phyloP scores from a whole-genome alignment of 805 yeast species.

The Wickerhamiella bombiphila region DNA sequence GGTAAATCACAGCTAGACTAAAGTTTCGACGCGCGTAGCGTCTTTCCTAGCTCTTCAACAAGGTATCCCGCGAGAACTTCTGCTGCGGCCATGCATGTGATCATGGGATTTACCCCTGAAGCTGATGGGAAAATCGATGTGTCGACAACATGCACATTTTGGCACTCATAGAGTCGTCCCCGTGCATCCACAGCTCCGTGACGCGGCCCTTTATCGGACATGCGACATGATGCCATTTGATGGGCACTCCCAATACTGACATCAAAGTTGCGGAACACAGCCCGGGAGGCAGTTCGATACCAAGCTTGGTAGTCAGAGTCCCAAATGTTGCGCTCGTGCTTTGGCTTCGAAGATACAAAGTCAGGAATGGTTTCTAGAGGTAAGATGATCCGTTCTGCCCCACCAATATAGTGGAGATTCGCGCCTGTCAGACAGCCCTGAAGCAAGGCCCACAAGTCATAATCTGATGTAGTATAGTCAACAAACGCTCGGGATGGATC shows the following conservation, averaged over 20 bases:
- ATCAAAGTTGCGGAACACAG: conserved; percentile 19
- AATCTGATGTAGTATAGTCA: conserved; percentile 29
- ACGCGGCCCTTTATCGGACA: conserved; percentile 27
- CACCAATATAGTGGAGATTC: conserved; percentile 34
- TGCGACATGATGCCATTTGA: conserved; percentile 40
- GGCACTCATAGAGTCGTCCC: conserved; percentile 35
- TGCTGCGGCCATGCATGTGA: conserved; percentile 34
- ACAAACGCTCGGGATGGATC: conserved; percentile 24
- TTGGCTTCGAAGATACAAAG: conserved; percentile 24
- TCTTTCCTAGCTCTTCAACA: conserved; percentile 18
- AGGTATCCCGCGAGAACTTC: conserved; percentile 30
- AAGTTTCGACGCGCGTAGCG: neutral
- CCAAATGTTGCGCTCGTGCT: conserved; percentile 24
- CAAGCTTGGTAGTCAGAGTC: conserved; percentile 31
- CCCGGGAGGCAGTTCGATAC: conserved; percentile 17
- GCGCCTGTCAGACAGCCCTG: conserved; percentile 29
- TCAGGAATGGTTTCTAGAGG: conserved; percentile 24
- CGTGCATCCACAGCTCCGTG: conserved; percentile 31
- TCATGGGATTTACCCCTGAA: conserved; percentile 42
- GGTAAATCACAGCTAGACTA: neutral
- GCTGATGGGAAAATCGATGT: conserved; percentile 38
- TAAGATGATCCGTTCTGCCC: conserved; percentile 31
- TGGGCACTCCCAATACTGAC: conserved; percentile 34
- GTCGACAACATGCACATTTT: conserved; percentile 36
- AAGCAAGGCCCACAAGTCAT: conserved; percentile 29